Base-by-base conservation (phyloP, 345 rosid species). In the Lepidium sativum region DNA sequence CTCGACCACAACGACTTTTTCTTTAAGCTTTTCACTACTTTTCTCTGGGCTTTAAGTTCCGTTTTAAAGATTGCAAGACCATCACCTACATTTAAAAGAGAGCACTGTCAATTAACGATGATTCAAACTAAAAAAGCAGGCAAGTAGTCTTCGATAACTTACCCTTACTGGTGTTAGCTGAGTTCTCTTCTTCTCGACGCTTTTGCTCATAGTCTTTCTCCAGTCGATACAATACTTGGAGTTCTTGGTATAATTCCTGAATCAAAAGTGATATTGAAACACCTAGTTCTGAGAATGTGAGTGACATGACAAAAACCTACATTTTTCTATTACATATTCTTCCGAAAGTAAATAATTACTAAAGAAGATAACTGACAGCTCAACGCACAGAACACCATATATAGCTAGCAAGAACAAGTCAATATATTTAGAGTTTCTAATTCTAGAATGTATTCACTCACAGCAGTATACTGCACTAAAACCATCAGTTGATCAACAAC, bases 1-100 rank as follows among this genome's bases (percentile, higher is more conserved):
- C 79, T 82, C 20, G 87, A 88, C 96, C 95, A 91, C 43, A 91
- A 80, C 8, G 96, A 91, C 80, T 86, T 91, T 74, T 86, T 91
- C 79, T 82, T 86, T 68, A 91, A 81, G 63, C 55, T 77, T 79
- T 82, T 88, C 64, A 91, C 95, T 70, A 74, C 75, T 76, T 88
- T 88, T 75, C 61, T 84, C 67, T 91, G 96, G 63, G 85, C 60
- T 77, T 91, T 91, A 23, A 88, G 80, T 61, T 91, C 96, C 5
- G 88, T 77, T 74, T 78, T 86, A 77, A 86, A 68, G 60, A 82
- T 68, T 14, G 84, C 67, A 25, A 83, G 68, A 77, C 80, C 75
- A 45, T 85, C 90, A 1, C 88, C 96, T 91, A 55, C 18, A 43
- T 34, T 25, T 41, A 9, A 43, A 52, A 56, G 38, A 53, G 17